A percentile compares a stretch with the other conserved stretches of the same genome.
phyloP scores from a whole-genome alignment of 768 basidiomycete species.

The Mycena vulgaris region DNA sequence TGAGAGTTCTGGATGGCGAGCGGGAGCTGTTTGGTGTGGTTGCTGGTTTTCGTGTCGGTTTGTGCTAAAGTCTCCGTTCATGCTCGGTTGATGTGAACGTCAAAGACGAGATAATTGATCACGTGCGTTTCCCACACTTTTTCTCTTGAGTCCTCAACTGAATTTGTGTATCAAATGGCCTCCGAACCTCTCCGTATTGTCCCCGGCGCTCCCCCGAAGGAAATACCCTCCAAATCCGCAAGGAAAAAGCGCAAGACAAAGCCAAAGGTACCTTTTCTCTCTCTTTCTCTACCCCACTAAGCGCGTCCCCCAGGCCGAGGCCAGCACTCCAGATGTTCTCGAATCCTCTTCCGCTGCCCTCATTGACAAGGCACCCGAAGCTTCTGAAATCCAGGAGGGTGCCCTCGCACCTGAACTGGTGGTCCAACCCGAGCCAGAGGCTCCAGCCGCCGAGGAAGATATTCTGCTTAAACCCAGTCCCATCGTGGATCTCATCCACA shows the following conservation, averaged over 20 bases:
- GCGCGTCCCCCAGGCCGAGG: conserved; percentile 60
- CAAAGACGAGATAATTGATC: too few relatives aligned
- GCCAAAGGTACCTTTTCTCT: conserved; percentile 48
- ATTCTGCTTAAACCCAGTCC: conserved; percentile 70
- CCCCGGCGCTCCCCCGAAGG: conserved; percentile 81
- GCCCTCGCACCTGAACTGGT: conserved; percentile 62
- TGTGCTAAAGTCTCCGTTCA: conserved; percentile 59
- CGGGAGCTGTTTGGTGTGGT: conserved; percentile 40
- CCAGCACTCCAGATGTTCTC: conserved; percentile 60
- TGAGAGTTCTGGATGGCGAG: conserved; percentile 67
- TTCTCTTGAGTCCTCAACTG: not conserved
- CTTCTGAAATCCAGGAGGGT: conserved; percentile 63
- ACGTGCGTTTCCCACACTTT: too few relatives aligned
- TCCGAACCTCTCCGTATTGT: conserved; percentile 67
- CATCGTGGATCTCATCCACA: conserved; percentile 83
- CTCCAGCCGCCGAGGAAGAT: conserved; percentile 62
- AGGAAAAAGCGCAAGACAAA: conserved; percentile 79
- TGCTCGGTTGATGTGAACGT: too few relatives aligned
- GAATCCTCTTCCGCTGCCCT: conserved; percentile 63
- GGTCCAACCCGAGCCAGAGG: conserved; percentile 59
- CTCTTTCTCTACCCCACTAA: conserved; percentile 30
- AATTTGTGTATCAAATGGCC: conserved; percentile 46
- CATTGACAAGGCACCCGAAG: conserved; percentile 66
- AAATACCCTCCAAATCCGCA: conserved; percentile 73
- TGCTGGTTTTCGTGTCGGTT: conserved; percentile 54